Percentiles rank a stretch among this genome's conserved stretches.
Evolutionary conservation across 2,329 filamentous ascomycete species (phyloP).

Genomic region (Fusarium liriodendri): DNA sequence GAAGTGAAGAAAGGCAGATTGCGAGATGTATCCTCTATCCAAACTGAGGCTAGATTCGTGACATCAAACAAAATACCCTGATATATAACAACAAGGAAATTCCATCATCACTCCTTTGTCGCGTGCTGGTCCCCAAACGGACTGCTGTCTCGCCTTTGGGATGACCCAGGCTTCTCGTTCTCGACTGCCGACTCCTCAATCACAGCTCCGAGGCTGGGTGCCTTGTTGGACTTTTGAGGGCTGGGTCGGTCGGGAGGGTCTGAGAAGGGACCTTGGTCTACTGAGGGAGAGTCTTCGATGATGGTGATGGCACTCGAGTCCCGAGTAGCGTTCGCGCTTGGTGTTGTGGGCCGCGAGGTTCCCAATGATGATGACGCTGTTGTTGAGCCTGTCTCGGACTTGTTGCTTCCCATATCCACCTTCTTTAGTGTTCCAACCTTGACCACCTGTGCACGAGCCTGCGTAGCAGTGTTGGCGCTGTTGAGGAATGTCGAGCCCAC

Average conservation of each 20-base stretch:
- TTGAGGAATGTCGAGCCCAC: constrained; percentile 77
- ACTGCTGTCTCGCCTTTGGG: constrained; percentile 52
- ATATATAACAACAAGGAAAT: constrained; percentile 21
- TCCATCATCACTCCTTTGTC: constrained; percentile 57
- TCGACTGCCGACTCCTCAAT: constrained; percentile 61
- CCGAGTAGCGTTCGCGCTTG: constrained; percentile 41
- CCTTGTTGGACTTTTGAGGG: constrained; percentile 48
- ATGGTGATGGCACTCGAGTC: constrained; percentile 61
- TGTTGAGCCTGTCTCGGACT: constrained; percentile 48
- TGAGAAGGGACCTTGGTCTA: constrained; percentile 69
- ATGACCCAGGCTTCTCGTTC: constrained; percentile 46
- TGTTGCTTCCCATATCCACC: constrained; percentile 53
- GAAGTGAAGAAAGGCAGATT: constrained; percentile 37
- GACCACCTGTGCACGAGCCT: constrained; percentile 69
- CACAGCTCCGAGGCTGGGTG: constrained; percentile 64
- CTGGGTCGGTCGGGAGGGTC: constrained; percentile 59
- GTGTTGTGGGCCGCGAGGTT: constrained; percentile 35
- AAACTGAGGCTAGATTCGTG: constrained; percentile 33
- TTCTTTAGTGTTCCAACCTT: constrained; percentile 67
- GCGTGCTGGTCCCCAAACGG: constrained; percentile 71
- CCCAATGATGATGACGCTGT: constrained; percentile 37
- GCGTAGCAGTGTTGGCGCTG: constrained; percentile 70
- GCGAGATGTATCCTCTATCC: constrained; percentile 16
- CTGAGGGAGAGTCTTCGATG: constrained; percentile 60
- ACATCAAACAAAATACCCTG: constrained; percentile 25